These are phyloP conservation scores for Rhizopogon rudus DNA, from an alignment of 768 basidiomycete species.

Conservation along the genomic window DNA sequence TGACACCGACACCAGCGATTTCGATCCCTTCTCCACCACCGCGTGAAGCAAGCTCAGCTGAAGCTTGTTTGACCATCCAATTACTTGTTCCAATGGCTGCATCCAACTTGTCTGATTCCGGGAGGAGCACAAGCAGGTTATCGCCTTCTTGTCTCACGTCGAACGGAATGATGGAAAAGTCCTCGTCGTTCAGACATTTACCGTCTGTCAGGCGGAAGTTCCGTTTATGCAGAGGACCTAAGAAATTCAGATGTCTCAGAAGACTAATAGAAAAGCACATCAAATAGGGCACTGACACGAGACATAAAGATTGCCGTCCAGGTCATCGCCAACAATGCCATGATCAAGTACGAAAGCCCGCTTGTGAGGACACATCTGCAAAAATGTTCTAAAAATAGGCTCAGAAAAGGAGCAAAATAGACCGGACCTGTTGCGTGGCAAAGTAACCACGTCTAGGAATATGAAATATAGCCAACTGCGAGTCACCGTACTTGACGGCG, in stretches of 20 bases:
- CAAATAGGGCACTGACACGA: slow-evolving; percentile 34
- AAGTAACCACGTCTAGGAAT: slow-evolving; percentile 55
- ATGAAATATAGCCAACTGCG: slow-evolving; percentile 65
- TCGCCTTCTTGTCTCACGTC: slow-evolving; percentile 44
- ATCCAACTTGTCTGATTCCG: slow-evolving; percentile 48
- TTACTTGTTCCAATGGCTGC: slow-evolving; percentile 57
- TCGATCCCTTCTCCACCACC: slow-evolving; percentile 28
- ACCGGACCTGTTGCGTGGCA: slow-evolving; percentile 61
- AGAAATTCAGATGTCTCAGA: slow-evolving; percentile 1
- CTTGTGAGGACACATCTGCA: slow-evolving; percentile 42
- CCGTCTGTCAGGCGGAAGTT: slow-evolving; percentile 57
- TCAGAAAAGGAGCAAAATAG: not conserved
- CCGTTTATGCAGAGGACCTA: slow-evolving; percentile 61
- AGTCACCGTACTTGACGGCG: slow-evolving; percentile 60
- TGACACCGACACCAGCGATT: slow-evolving; percentile 22
- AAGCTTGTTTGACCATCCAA: slow-evolving; percentile 57
- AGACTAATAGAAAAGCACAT: not conserved
- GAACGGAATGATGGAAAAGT: slow-evolving; percentile 59
- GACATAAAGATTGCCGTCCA: slow-evolving; percentile 45
- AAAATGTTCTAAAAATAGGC: not conserved
- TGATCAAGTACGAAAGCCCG: slow-evolving; percentile 69
- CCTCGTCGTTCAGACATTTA: slow-evolving; percentile 51
- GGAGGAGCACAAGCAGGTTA: slow-evolving; percentile 47
- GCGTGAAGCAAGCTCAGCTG: slow-evolving; percentile 32
- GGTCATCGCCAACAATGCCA: slow-evolving; percentile 63